Evolutionary conservation across 1,284 basidiomycete genomes (phyloP), one percentile per base, ranked within the genome.

Genomic region (Leccinum griseonigrum): DNA sequence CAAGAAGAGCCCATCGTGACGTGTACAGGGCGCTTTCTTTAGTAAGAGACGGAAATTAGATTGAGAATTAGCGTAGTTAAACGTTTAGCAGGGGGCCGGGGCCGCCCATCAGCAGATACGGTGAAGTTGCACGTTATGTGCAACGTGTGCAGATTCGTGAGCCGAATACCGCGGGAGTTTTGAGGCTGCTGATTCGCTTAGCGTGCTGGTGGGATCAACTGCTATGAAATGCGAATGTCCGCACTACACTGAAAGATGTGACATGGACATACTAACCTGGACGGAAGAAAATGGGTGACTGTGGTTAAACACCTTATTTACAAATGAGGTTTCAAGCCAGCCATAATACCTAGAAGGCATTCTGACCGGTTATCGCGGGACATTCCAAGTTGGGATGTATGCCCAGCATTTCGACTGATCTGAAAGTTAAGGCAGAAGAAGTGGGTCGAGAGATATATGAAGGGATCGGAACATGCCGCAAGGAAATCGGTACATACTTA

Each of bases 41-140:
- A 34, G 68, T 71, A 69, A 68, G 61, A 69, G 50, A 60, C 60
- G 60, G 61, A 68, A 54, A 70, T 64, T 65, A 62, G 71, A 75
- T 66, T 71, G 63, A 8, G 62, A 73, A 69, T 75, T 73, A 76
- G 62, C 64, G 64, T 75, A 63, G 71, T 76, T 75, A 74, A 63
- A 65, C 73, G 64, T 75, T 76, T 71, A 57, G 59, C 67, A 71
- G 60, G 52, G 18, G 62, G 32, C 69, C 69, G 67, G 61, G 32
- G 22, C 13, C 6, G 52, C 29, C 13, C 18, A 40, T 54, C 61
- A 61, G 48, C 11, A 43, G 40, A 50, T 55, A 50, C 51, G 31
- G 59, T 31, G 52, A 51, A 28, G 34, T 6, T 11, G 53, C 36
- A 52, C 43, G 56, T 62, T 55, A 60, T 52, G 56, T 29, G 43